Evolutionary conservation across 495 filamentous ascomycete genomes (phyloP), one percentile per base, ranked within the genome.

Genomic region (Bombardia bombarda): DNA sequence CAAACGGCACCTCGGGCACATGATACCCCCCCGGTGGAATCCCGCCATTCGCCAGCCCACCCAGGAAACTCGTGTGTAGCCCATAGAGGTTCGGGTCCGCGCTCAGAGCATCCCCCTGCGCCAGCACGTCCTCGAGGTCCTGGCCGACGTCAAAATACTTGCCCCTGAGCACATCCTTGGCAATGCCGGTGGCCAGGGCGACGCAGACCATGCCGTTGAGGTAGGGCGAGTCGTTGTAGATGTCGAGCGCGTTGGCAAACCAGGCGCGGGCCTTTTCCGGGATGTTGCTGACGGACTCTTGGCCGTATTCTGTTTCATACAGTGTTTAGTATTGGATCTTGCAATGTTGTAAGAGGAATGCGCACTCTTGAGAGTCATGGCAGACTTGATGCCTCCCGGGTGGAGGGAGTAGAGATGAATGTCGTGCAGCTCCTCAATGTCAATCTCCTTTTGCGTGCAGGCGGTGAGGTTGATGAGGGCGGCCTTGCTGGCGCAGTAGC

Each of bases 161-260:
- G 2, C 60, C 57, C 35, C 51, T 31, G 19, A 63, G 41, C 5
- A 26, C 52, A 6, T 49, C 42, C 46, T 56, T 63, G 30, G 34
- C 58, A 3, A 63, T 4, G 1, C 57, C 60, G 7, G 46, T 48
- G 3, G 57, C 60, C 26, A 61, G 43, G 32, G 58, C 58, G 1
- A 61, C 58, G 37, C 55, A 61, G 13, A 56, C 41, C 60, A 63
- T 63, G 16, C 57, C 60, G 48, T 58, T 63, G 16, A 63, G 52
- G 38, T 63, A 57, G 0, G 58, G 55, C 21, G 60, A 61, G 21
- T 63, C 60, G 21, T 53, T 52, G 46, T 61, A 63, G 10, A 56
- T 38, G 30, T 63, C 53, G 7, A 59, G 47, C 28, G 40, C 37
- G 18, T 46, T 46, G 13, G 43, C 14, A 32, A 58, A 63, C 24